These are phyloP conservation scores for Ambrosiella cleistominuta DNA, from an alignment of 2,329 filamentous ascomycete genomes.

Conservation along the genomic window DNA sequence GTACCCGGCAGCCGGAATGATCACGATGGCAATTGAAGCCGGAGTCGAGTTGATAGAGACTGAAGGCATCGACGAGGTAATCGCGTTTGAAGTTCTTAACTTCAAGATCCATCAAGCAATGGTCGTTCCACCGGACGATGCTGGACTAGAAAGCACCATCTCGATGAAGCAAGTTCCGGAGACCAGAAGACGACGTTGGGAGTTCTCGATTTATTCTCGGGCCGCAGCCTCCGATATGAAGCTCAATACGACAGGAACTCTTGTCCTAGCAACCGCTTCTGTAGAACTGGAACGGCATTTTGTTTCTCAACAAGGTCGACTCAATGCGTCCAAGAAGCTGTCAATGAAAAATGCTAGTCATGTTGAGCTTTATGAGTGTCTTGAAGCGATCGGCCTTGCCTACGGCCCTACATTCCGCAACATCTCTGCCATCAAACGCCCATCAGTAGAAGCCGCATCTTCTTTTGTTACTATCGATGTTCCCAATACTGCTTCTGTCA, in stretches of 20 bases:
- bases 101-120: constrained; percentile 33
- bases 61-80: constrained; percentile 11
- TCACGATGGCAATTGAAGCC: constrained; percentile 31
- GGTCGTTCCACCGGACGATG: constrained; percentile 28
- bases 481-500: constrained; percentile 32
- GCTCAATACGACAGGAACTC: constrained; percentile 23
- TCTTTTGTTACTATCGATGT: constrained; percentile 22
- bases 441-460: constrained; percentile 19
- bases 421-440: constrained; percentile 22
- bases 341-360: neutral
- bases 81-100: constrained; percentile 27
- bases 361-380: constrained; percentile 27
- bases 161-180: constrained; percentile 22
- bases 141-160: constrained; percentile 32
- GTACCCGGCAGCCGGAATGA: constrained; percentile 33
- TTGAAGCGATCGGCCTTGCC: constrained; percentile 33
- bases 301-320: neutral
- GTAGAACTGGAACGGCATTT: neutral
- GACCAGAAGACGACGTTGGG: constrained; percentile 14
- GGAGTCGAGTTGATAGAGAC: constrained; percentile 22
- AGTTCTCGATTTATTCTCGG: constrained; percentile 32
- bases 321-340: neutral
- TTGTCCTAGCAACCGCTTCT: neutral
- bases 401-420: constrained; percentile 35
- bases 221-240: constrained; percentile 18